Evolutionary conservation across 495 filamentous ascomycete genomes (phyloP), one percentile per base, ranked within the genome.

Genomic region (Cercophora scortea): DNA sequence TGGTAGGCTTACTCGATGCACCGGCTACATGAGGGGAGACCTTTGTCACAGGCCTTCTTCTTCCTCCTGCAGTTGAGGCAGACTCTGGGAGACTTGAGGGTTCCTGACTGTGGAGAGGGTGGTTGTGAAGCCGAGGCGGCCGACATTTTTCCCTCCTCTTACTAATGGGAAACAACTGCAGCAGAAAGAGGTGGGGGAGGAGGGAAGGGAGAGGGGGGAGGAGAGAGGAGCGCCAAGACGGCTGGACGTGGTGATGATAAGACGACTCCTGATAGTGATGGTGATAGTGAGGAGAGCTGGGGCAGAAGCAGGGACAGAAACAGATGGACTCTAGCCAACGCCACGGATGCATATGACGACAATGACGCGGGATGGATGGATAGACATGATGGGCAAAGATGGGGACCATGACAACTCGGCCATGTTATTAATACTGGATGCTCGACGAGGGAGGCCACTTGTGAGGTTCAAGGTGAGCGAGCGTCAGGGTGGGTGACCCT

Each of bases 21-120:
- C 39, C 57, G 46, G 36, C 57, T 43, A 47, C 64, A 67, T 1
- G 55, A 56, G 10, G 64, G 55, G 11, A 59, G 44, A 11, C 48
- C 55, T 42, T 67, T 67, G 32, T 64, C 61, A 39, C 64, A 67
- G 16, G 47, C 50, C 50, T 62, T 58, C 51, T 67, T 67, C 17
- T 59, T 57, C 12, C 53, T 47, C 18, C 58, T 46, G 49, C 64
- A 67, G 47, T 61, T 59, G 32, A 64, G 35, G 43, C 64, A 67
- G 33, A 59, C 61, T 42, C 59, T 51, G 4, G 57, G 52, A 15
- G 58, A 58, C 56, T 58, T 66, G 18, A 54, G 36, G 16, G 46
- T 45, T 15, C n/a, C 13, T 36, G 53, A 40, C 25, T 49, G 41
- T 9, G 54, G 56, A 32, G 61, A 59, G 11, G 61, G 8, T 8